Conservation (phyloP, 1,284 basidiomycete genomes). For the Cryptococcus hybrid region DNA sequence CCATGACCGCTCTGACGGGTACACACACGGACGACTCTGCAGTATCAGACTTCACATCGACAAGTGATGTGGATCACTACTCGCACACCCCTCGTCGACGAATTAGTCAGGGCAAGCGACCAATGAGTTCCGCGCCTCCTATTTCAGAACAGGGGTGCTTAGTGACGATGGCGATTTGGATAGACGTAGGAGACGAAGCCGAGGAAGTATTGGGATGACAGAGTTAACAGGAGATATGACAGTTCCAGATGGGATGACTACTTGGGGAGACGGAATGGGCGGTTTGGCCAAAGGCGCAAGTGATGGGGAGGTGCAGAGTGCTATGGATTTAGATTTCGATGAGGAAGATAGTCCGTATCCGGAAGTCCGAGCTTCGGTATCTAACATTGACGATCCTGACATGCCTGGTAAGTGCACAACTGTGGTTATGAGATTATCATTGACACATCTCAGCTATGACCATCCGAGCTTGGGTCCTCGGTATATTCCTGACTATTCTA, state of each 20-base stretch:
- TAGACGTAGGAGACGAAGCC: conserved; percentile 15
- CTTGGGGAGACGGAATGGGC: conserved; percentile 44
- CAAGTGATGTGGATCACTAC: not conserved
- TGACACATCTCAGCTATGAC: conserved; percentile 60
- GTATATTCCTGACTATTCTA: conserved; percentile 67
- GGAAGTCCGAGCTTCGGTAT: conserved; percentile 93
- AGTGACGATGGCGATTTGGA: conserved; percentile 6
- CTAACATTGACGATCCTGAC: conserved; percentile 94
- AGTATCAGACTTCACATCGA: conserved; percentile 6
- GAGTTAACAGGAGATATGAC: conserved; percentile 47
- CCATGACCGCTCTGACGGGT: conserved; percentile 9
- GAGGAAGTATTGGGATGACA: conserved; percentile 40
- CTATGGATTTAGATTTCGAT: conserved; percentile 28
- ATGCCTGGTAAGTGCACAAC: conserved; percentile 62
- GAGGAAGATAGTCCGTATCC: conserved; percentile 97
- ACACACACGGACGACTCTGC: conserved; percentile 6
- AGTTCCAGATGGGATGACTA: conserved; percentile 48
- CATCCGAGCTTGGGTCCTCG: conserved; percentile 82
- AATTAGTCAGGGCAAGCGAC: not conserved
- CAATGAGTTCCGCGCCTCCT: conserved; percentile 14
- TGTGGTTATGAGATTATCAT: not conserved
- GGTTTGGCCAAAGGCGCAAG: conserved; percentile 27
- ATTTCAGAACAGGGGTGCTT: conserved; percentile 12
- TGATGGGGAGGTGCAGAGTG: conserved; percentile 19
- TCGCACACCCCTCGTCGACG: not conserved